phyloP scores from a whole-genome alignment of 176 grass and related monocot species.

The Carex scoparia region DNA sequence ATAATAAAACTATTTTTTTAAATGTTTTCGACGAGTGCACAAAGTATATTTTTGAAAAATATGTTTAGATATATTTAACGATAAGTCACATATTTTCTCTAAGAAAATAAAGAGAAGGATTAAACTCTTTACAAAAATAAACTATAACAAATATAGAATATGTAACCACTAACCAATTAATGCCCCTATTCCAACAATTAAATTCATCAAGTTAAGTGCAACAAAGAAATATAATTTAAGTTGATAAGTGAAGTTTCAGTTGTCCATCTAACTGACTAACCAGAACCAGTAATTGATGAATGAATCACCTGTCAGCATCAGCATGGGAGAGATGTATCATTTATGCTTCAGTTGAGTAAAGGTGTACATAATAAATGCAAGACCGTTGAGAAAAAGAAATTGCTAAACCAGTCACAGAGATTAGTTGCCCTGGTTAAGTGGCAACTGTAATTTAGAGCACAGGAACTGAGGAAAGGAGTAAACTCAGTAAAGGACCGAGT shows the following conservation, averaged over 20 bases:
- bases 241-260: neutral
- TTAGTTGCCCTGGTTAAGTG: constrained; percentile 3
- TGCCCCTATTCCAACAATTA: neutral
- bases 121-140: neutral
- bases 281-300: neutral
- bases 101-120: neutral
- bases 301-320: neutral
- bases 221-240: neutral
- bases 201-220: neutral
- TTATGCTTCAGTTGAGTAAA: constrained; percentile 8
- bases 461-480: neutral
- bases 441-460: neutral
- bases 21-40: neutral
- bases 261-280: neutral
- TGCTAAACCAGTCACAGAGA: neutral
- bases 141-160: neutral
- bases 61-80: neutral
- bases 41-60: too few species aligned
- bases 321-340: neutral
- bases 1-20: neutral
- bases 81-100: neutral
- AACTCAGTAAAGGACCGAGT: neutral
- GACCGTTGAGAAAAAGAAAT: neutral
- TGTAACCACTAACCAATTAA: neutral
- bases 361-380: constrained; percentile 19